Percentiles rank a stretch among this genome's conserved stretches.
Evolutionary conservation across 768 basidiomycete genomes (phyloP).

Genomic region (Termitomyces sp.): DNA sequence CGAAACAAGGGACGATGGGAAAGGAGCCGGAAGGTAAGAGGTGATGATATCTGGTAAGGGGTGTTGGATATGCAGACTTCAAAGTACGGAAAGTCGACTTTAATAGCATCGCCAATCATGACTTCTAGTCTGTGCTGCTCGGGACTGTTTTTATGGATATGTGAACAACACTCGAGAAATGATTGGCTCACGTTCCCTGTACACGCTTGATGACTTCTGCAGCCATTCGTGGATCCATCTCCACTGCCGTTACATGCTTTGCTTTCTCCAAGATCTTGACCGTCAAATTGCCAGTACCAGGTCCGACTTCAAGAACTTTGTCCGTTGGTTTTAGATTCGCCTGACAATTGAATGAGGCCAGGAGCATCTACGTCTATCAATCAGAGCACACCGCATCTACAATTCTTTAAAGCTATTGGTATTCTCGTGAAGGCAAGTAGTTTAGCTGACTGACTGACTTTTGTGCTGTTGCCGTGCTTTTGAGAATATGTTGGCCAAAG

Average conservation of each 20-base stretch:
- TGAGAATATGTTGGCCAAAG: slow-evolving; percentile 97
- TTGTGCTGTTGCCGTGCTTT: slow-evolving; percentile 88
- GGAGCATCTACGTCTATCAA: not conserved
- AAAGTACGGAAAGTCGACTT: slow-evolving; percentile 96
- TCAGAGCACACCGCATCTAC: slow-evolving; percentile 36
- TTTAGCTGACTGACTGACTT: slow-evolving; percentile 44
- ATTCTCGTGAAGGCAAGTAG: not conserved
- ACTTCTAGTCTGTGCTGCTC: slow-evolving; percentile 94
- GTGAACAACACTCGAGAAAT: not conserved
- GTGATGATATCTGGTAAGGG: slow-evolving; percentile 98
- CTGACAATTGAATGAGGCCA: slow-evolving; percentile 29
- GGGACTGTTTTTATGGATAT: slow-evolving; percentile 48
- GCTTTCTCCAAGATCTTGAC: slow-evolving; percentile 90
- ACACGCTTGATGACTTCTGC: slow-evolving; percentile 96
- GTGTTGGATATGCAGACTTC: slow-evolving; percentile 99
- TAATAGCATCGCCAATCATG: slow-evolving; percentile 96
- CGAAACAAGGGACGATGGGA: slow-evolving; percentile 95
- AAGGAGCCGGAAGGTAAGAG: slow-evolving; percentile 92
- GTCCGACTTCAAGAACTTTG: slow-evolving; percentile 95
- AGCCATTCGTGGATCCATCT: slow-evolving; percentile 99
- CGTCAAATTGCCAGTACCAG: slow-evolving; percentile 95
- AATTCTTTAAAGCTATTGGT: slow-evolving; percentile 24
- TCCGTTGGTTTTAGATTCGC: slow-evolving; percentile 92
- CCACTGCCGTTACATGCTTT: slow-evolving; percentile 89
- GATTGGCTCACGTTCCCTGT: slow-evolving; percentile 81